Percentiles rank a stretch among this genome's conserved stretches.
These are phyloP conservation scores for Vigna hirtella DNA, from an alignment of 306 rosid genomes.

Conservation along the genomic window DNA sequence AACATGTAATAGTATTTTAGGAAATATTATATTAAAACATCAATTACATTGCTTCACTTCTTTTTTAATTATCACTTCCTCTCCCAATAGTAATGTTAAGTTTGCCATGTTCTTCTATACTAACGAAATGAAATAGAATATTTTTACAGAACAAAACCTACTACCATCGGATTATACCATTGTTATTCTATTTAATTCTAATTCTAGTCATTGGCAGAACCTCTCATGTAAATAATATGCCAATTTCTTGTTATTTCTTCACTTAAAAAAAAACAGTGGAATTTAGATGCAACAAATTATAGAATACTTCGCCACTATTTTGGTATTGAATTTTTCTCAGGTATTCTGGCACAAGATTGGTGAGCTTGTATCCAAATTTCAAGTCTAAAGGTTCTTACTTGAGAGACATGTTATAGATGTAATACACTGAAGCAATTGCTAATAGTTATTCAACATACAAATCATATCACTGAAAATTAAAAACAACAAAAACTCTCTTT, in stretches of 20 bases:
- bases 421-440: background rate
- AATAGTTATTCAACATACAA: background rate
- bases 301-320: background rate
- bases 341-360: background rate
- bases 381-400: background rate
- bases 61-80: background rate
- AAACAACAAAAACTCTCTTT: constrained; percentile 42
- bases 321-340: background rate
- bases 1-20: background rate
- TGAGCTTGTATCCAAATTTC: background rate
- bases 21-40: background rate
- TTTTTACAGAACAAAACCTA: background rate
- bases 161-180: background rate
- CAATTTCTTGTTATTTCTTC: background rate
- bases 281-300: background rate
- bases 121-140: background rate
- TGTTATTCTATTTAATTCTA: background rate
- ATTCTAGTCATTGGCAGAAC: background rate
- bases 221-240: background rate
- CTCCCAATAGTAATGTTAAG: background rate
- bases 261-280: background rate
- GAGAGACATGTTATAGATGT: background rate
- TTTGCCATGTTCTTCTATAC: background rate
- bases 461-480: constrained; percentile 31
- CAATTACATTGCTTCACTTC: background rate